Percentiles rank a stretch among this genome's conserved stretches.
Evolutionary conservation across 805 yeast species (phyloP).

Genomic region (Isabelozyma gotoi): DNA sequence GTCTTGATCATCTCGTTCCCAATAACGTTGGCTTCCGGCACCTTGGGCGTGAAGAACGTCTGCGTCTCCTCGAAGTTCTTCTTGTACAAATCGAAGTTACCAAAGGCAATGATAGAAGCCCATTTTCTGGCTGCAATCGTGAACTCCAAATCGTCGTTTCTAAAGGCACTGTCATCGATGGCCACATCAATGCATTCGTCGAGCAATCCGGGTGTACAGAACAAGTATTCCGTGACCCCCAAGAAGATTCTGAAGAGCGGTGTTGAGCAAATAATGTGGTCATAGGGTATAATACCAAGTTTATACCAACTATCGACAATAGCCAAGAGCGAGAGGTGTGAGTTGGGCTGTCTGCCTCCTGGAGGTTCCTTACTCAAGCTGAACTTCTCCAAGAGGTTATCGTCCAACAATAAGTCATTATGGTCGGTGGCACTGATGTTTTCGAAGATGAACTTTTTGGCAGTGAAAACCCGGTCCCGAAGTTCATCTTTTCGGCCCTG

Average conservation of each 20-base stretch:
- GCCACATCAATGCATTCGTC: slow-evolving; percentile 80
- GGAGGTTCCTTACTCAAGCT: slow-evolving; percentile 75
- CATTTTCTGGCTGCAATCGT: slow-evolving; percentile 87
- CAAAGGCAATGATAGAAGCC: slow-evolving; percentile 78
- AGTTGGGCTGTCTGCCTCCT: slow-evolving; percentile 70
- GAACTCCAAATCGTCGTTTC: slow-evolving; percentile 90
- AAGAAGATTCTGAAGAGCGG: slow-evolving; percentile 88
- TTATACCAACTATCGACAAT: slow-evolving; percentile 94
- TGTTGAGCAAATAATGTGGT: slow-evolving; percentile 95
- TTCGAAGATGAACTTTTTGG: slow-evolving; percentile 76
- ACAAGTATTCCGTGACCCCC: slow-evolving; percentile 91
- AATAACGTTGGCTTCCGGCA: slow-evolving; percentile 80
- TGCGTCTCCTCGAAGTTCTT: slow-evolving; percentile 77
- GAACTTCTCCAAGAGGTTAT: slow-evolving; percentile 72
- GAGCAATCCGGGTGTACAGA: slow-evolving; percentile 79
- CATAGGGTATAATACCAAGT: slow-evolving; percentile 85
- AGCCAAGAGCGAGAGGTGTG: slow-evolving; percentile 84
- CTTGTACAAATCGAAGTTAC: slow-evolving; percentile 71
- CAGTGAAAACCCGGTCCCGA: slow-evolving; percentile 55
- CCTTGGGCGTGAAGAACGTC: slow-evolving; percentile 79
- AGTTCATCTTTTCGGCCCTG: slow-evolving; percentile 63
- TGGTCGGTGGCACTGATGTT: slow-evolving; percentile 44
- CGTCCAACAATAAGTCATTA: slow-evolving; percentile 71
- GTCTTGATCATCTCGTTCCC: slow-evolving; percentile 95
- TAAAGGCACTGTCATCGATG: slow-evolving; percentile 59